These are phyloP conservation scores for Blepharisma japonicum DNA, from an alignment of 73 alveolate genomes.

Conservation along the genomic window DNA sequence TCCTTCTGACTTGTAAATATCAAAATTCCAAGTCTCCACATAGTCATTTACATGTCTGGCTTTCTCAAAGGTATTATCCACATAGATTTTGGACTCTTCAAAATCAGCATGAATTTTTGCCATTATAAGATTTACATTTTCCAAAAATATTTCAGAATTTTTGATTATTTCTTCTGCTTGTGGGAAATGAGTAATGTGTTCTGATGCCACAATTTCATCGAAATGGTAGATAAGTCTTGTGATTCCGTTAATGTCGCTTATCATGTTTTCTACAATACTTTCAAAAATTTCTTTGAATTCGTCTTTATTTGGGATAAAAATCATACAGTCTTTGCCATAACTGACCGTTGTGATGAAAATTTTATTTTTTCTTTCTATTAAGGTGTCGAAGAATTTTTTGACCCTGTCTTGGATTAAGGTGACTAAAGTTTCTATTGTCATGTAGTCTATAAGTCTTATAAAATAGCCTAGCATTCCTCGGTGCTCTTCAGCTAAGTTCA, in stretches of 20 bases:
- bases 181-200: slow-evolving; percentile 47
- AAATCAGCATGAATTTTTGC: slow-evolving; percentile 63
- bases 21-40: slow-evolving; percentile 55
- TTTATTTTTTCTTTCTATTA: slow-evolving; percentile 70
- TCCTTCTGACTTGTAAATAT: slow-evolving; percentile 61
- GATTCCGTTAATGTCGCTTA: slow-evolving; percentile 48
- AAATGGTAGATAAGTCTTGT: slow-evolving; percentile 50
- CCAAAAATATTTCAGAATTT: slow-evolving; percentile 48
- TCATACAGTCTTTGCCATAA: slow-evolving; percentile 56
- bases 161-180: slow-evolving; percentile 57
- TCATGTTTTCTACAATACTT: slow-evolving; percentile 66
- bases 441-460: slow-evolving; percentile 92
- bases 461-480: slow-evolving; percentile 85
- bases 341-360: slow-evolving; percentile 55
- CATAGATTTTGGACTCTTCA: slow-evolving; percentile 57
- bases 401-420: slow-evolving; percentile 62
- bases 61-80: slow-evolving; percentile 55
- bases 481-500: slow-evolving; percentile 87
- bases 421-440: slow-evolving; percentile 94
- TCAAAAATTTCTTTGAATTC: slow-evolving; percentile 67
- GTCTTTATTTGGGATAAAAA: slow-evolving; percentile 76
- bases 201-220: slow-evolving; percentile 48
- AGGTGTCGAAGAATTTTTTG: slow-evolving; percentile 52
- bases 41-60: slow-evolving; percentile 76
- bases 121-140: slow-evolving; percentile 56